Evolutionary conservation across 2,329 filamentous ascomycete species (phyloP).

Genomic region (Stagonosporopsis chrysanthemi): DNA sequence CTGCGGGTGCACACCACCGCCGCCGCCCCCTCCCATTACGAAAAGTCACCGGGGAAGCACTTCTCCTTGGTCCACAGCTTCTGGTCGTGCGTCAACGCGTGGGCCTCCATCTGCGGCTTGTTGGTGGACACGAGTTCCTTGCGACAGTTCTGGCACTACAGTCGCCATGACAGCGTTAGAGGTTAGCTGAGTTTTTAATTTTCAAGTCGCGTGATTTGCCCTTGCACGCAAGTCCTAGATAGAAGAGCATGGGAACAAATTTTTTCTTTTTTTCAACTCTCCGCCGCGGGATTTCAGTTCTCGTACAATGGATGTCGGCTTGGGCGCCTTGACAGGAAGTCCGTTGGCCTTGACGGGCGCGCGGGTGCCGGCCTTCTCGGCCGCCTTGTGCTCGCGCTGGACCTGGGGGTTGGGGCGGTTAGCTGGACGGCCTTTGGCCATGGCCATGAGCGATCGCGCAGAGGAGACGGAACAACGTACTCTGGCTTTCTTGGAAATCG

Average conservation of each 20-base stretch:
- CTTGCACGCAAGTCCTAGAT: no score
- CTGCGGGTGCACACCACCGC: no score
- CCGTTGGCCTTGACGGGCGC: constrained; percentile 63
- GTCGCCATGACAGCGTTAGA: no score
- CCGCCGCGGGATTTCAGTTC: background rate
- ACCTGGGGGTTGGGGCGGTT: constrained; percentile 46
- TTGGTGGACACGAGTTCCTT: constrained; percentile 63
- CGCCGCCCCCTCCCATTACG: background rate
- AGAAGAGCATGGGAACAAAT: no score
- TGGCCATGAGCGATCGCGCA: background rate
- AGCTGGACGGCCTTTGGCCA: background rate
- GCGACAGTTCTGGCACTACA: constrained; percentile 60
- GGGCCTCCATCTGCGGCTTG: constrained; percentile 60
- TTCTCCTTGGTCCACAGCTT: constrained; percentile 64
- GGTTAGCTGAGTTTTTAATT: constrained; percentile 20
- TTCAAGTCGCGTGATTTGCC: background rate
- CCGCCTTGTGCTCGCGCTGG: constrained; percentile 63
- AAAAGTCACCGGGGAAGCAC: constrained; percentile 63
- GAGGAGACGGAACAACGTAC: constrained; percentile 27
- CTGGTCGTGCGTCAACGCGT: constrained; percentile 60
- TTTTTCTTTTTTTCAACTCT: no score
- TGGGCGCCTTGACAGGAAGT: constrained; percentile 62
- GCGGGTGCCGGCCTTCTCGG: constrained; percentile 62
- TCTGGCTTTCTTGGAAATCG: constrained; percentile 59
- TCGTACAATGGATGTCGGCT: constrained; percentile 60